Conservation (phyloP, 192 early-diverging fungal genomes). For the Backusella liffmaniae region DNA sequence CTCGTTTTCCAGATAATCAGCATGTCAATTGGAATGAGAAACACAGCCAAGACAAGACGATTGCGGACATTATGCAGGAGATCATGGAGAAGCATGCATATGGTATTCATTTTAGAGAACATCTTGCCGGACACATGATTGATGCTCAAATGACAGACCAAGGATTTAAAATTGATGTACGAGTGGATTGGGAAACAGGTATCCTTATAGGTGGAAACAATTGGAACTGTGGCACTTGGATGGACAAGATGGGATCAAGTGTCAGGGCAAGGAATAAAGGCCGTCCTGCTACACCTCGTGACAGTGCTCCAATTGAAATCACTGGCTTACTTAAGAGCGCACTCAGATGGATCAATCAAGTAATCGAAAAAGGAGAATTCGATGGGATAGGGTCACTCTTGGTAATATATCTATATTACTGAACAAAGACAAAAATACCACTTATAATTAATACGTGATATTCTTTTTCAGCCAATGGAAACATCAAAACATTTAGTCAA, state of each 20-base stretch:
- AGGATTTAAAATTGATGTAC: constrained; percentile 83
- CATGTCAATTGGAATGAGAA: constrained; percentile 66
- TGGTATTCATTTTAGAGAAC: constrained; percentile 92
- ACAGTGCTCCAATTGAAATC: constrained; percentile 92
- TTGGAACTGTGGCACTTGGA: constrained; percentile 99
- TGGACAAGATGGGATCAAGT: constrained; percentile 98
- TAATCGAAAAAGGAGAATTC: constrained; percentile 42
- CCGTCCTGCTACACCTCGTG: constrained; percentile 87
- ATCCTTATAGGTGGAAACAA: constrained; percentile 84
- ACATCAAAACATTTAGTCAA: constrained; percentile 56
- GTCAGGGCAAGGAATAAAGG: constrained; percentile 92
- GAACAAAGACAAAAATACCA: background rate
- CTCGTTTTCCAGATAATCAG: constrained; percentile 80
- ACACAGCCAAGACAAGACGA: constrained; percentile 61
- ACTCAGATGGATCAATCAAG: constrained; percentile 73
- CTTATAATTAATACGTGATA: background rate
- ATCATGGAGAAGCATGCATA: constrained; percentile 86
- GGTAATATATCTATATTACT: background rate
- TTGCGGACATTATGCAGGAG: constrained; percentile 89
- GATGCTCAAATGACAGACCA: constrained; percentile 90
- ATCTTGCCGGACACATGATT: constrained; percentile 84
- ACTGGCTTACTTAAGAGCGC: constrained; percentile 84
- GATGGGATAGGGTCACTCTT: constrained; percentile 39
- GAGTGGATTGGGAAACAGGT: constrained; percentile 77
- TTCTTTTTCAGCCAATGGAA: constrained; percentile 19